phyloP scores from a whole-genome alignment of 805 yeast species.

The Scheffersomyces stipitis region DNA sequence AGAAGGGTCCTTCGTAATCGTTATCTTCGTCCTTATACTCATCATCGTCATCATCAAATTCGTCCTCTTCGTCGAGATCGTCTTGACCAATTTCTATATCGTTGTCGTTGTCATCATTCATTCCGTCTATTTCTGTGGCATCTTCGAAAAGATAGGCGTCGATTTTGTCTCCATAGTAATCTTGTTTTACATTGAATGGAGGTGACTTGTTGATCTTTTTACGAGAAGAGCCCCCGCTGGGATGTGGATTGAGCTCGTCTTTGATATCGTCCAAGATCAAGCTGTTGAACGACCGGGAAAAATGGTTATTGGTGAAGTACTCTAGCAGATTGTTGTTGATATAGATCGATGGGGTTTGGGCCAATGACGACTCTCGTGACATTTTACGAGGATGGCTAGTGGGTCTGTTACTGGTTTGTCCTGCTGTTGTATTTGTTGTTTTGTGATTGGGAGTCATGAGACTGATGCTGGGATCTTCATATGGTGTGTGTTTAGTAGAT shows the following conservation, averaged over 20 bases:
- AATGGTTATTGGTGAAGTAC: constrained; percentile 38
- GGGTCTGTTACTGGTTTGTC: no score
- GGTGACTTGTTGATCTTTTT: constrained; percentile 39
- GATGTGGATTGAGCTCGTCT: constrained; percentile 13
- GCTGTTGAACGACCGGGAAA: constrained; percentile 43
- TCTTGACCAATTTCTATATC: constrained; percentile 2
- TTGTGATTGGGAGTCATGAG: no score
- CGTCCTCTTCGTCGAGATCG: constrained; percentile 4
- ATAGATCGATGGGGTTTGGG: constrained; percentile 3
- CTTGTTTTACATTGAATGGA: constrained; percentile 39
- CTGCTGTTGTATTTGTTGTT: no score
- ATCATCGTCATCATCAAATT: constrained; percentile 7
- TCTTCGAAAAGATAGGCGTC: constrained; percentile 21
- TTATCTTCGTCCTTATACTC: constrained; percentile 5
- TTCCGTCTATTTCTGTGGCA: constrained; percentile 8
- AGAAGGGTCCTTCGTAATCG: background rate
- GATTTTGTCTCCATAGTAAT: constrained; percentile 19
- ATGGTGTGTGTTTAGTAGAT: no score
- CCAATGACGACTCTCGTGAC: no score
- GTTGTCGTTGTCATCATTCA: constrained; percentile 6
- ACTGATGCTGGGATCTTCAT: no score
- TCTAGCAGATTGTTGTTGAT: constrained; percentile 18
- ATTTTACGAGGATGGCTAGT: no score
- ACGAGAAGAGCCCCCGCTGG: constrained; percentile 4
- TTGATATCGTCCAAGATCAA: constrained; percentile 39